Evolutionary conservation across 2,329 filamentous ascomycete genomes (phyloP).

Genomic region (Talaromyces verruculosus): DNA sequence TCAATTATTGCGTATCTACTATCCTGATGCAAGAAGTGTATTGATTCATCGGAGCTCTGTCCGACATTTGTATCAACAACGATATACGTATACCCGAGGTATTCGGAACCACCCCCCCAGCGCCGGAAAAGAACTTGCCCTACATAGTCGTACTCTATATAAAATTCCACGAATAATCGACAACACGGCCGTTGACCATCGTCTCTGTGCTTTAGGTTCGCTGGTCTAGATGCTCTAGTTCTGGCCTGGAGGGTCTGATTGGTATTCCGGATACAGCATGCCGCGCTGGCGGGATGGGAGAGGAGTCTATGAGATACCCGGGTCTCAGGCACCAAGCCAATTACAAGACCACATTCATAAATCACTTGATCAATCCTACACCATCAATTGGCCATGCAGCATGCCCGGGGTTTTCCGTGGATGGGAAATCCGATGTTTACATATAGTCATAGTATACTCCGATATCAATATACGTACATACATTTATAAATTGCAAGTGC

Average conservation of each 20-base stretch:
- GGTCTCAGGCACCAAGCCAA: too few relatives aligned
- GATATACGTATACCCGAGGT: conserved; percentile 14
- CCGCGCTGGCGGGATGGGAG: background rate
- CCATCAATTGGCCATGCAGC: too few relatives aligned
- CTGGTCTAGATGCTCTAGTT: background rate
- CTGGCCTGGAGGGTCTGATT: background rate
- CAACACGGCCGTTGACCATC: too few relatives aligned
- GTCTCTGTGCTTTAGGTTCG: background rate
- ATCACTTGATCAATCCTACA: too few relatives aligned
- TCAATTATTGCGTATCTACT: too few relatives aligned
- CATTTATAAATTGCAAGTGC: too few relatives aligned
- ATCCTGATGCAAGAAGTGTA: too few relatives aligned
- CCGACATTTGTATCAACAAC: background rate
- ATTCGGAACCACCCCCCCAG: conserved; percentile 3
- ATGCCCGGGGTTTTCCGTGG: conserved; percentile 7
- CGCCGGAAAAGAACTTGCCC: background rate
- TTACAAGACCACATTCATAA: too few relatives aligned
- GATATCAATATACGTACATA: too few relatives aligned
- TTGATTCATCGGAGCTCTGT: background rate
- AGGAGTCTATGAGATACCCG: too few relatives aligned
- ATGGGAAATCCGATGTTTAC: background rate
- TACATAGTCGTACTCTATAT: background rate
- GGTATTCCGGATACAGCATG: background rate
- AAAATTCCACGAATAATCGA: background rate
- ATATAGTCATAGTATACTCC: too few relatives aligned